A percentile compares a stretch with the other conserved stretches of the same genome.
phyloP scores from a whole-genome alignment of 495 filamentous ascomycete species.

The Tuber melanosporum region DNA sequence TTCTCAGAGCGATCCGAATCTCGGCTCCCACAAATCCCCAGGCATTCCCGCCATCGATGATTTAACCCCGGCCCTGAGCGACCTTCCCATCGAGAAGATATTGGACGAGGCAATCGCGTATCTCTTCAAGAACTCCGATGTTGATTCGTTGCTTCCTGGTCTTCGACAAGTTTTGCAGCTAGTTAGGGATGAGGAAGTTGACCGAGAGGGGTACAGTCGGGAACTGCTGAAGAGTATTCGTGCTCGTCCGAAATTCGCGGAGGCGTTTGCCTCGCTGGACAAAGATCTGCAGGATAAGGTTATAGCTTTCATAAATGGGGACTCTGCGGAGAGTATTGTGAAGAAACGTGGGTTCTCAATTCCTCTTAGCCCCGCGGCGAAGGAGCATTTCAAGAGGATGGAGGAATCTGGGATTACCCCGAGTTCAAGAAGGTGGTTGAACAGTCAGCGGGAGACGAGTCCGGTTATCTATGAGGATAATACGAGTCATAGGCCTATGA shows the following conservation, averaged over 20 bases:
- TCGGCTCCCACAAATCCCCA: slow-evolving; percentile 4
- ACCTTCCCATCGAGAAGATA: slow-evolving; percentile 20
- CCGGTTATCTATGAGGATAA: slow-evolving; percentile 35
- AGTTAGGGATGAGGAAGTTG: not conserved
- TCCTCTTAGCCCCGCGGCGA: slow-evolving; percentile 29
- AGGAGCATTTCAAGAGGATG: slow-evolving; percentile 34
- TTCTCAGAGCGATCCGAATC: not conserved
- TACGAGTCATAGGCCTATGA: slow-evolving; percentile 24
- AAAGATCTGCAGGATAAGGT: slow-evolving; percentile 26
- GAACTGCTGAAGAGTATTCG: slow-evolving; percentile 19
- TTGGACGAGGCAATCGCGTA: slow-evolving; percentile 23
- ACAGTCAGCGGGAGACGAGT: slow-evolving; percentile 23
- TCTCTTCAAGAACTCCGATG: slow-evolving; percentile 10
- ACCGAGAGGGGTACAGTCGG: slow-evolving; percentile 19
- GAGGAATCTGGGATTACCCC: slow-evolving; percentile 21
- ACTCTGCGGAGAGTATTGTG: slow-evolving; percentile 20
- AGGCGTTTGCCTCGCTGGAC: slow-evolving; percentile 21
- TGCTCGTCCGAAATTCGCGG: slow-evolving; percentile 11
- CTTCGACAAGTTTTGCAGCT: slow-evolving; percentile 13
- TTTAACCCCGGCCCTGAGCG: not conserved
- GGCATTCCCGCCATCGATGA: slow-evolving; percentile 20
- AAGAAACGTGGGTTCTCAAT: slow-evolving; percentile 25
- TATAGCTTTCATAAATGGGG: slow-evolving; percentile 21
- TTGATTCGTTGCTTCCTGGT: slow-evolving; percentile 16
- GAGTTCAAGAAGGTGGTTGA: slow-evolving; percentile 33